These are phyloP conservation scores for Trichosporon sp. DNA, from an alignment of 1,284 basidiomycete species.

Conservation along the genomic window DNA sequence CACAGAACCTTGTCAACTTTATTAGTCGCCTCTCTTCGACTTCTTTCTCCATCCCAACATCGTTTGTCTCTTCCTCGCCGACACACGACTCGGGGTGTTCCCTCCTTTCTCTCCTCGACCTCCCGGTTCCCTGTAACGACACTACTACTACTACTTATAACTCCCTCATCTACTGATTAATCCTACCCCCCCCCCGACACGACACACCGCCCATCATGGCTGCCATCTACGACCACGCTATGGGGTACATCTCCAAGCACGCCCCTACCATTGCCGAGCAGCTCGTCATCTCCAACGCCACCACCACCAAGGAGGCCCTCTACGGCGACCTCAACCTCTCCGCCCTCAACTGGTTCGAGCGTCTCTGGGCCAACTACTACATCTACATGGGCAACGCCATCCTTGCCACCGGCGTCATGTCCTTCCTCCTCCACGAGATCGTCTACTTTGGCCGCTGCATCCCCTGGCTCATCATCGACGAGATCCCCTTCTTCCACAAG, in stretches of 20 bases:
- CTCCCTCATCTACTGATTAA: background rate
- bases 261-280: conserved; percentile 49
- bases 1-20: background rate
- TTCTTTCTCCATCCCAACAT: conserved; percentile 12
- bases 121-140: background rate
- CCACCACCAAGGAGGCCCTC: conserved; percentile 49
- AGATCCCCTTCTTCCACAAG: conserved; percentile 86
- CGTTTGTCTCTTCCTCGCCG: conserved; percentile 7
- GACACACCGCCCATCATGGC: conserved; percentile 34
- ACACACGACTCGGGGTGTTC: conserved; percentile 14
- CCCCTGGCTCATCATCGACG: conserved; percentile 95
- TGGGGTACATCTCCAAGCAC: conserved; percentile 50
- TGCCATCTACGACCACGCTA: conserved; percentile 37
- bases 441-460: conserved; percentile 96
- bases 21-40: background rate
- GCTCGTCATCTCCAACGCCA: conserved; percentile 49
- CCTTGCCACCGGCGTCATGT: conserved; percentile 91
- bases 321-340: conserved; percentile 63
- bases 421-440: conserved; percentile 91
- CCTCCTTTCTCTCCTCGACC: background rate
- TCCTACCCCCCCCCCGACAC: background rate
- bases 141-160: background rate
- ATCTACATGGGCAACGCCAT: conserved; percentile 84
- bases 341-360: conserved; percentile 73
- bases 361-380: conserved; percentile 80